Base-by-base conservation (phyloP, 2,329 filamentous ascomycete genomes). In the Xylariaceae sp. region DNA sequence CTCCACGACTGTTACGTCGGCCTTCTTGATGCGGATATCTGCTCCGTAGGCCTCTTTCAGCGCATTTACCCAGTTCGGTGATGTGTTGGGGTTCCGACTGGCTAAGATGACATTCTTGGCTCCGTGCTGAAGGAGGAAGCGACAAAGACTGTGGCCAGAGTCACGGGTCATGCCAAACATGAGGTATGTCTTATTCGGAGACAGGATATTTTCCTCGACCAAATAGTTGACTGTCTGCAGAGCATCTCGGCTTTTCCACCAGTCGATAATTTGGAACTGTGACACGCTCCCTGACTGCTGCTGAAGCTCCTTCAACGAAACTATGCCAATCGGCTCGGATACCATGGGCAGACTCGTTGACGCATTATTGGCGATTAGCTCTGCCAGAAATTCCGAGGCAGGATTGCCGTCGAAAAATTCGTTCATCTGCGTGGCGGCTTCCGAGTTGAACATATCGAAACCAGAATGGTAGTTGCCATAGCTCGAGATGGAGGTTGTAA, bases 141-240 rank as follows among this genome's bases (percentile, higher is more conserved):
- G 65, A 53, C 70, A 71, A n/a, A 76, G 53, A 46, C 72, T 75
- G 59, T 76, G 74, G 12, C 73, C 74, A 15, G 76, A 65, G 52
- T 76, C 74, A n/a, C 72, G 68, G 0, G 73, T 76, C 41, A 75
- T 58, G 7, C 74, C 74, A 7, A 72, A 61, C 0, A 76, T 57
- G 10, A 74, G 49, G 50, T 76, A 76, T 0, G 73, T 74, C 53
- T 67, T 70, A 49, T 68, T 40, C 0, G 65, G 58, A 3, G 58
- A 63, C 40, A 76, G 60, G 7, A 70, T 55, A 0, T 61, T 44
- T 0, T 61, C 54, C 15, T 58, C 60, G 4, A 59, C 53, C 1
- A 65, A 49, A 1, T 69, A 64, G 37, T 63, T 60, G 15, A 68
- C 57, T 0, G 61, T 52, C 22, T 65, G 53, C 1, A 58, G 21